A percentile compares a stretch with the other conserved stretches of the same genome.
Evolutionary conservation across 2,329 filamentous ascomycete genomes (phyloP).

Genomic region (Aspergillus chevalieri): DNA sequence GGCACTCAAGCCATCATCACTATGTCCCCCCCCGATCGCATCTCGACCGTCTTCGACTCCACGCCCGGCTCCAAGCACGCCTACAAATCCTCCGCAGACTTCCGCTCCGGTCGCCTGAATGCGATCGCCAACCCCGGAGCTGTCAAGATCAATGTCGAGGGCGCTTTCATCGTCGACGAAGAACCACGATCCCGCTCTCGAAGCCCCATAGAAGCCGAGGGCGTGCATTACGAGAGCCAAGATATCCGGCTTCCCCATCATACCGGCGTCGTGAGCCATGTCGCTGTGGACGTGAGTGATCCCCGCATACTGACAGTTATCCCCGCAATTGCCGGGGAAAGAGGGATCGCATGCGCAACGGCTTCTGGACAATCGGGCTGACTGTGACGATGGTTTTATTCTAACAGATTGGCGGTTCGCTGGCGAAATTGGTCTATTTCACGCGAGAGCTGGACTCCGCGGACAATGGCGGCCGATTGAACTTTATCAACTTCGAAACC

Average conservation of each 20-base stretch:
- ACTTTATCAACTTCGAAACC: constrained; percentile 95
- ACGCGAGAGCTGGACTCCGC: constrained; percentile 75
- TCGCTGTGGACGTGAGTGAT: constrained; percentile 80
- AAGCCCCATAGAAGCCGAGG: constrained; percentile 46
- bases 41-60: constrained; percentile 11
- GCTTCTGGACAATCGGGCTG: constrained; percentile 1
- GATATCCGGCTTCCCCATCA: constrained; percentile 97
- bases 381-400: neutral
- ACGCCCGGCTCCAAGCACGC: constrained; percentile 8
- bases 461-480: constrained; percentile 80
- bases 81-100: constrained; percentile 16
- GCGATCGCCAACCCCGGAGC: constrained; percentile 57
- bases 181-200: constrained; percentile 52
- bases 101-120: constrained; percentile 26
- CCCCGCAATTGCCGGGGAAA: constrained; percentile 24
- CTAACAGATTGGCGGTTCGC: constrained; percentile 78
- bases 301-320: constrained; percentile 22
- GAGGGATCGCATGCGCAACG: neutral
- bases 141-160: constrained; percentile 92
- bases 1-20: constrained; percentile 7
- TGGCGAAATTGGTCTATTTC: constrained; percentile 97
- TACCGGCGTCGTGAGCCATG: constrained; percentile 89
- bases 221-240: constrained; percentile 67
- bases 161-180: constrained; percentile 92
- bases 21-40: constrained; percentile 29